Evolutionary conservation across 1,284 basidiomycete genomes (phyloP).

Genomic region (Tausonia pullulans): DNA sequence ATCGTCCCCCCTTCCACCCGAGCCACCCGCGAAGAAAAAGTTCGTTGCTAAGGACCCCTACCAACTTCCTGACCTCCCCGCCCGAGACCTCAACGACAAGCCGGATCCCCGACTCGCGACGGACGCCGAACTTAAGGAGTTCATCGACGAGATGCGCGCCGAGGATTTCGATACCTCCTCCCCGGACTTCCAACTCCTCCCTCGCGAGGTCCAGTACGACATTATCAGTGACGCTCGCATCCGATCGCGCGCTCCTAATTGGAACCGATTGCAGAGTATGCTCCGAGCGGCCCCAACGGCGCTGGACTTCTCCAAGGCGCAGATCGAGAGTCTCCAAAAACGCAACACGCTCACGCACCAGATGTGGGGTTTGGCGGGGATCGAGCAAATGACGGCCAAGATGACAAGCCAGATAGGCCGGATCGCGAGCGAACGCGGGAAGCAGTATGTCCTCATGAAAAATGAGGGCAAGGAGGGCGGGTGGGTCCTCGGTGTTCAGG

Average conservation of each 20-base stretch:
- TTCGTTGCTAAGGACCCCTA: slow-evolving; percentile 76
- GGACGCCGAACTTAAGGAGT: slow-evolving; percentile 76
- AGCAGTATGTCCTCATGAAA: slow-evolving; percentile 85
- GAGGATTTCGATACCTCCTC: slow-evolving; percentile 84
- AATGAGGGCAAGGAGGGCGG: slow-evolving; percentile 76
- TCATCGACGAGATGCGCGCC: slow-evolving; percentile 85
- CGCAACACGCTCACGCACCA: slow-evolving; percentile 90
- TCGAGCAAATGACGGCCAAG: not conserved
- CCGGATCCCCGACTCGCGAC: slow-evolving; percentile 87
- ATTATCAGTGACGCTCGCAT: slow-evolving; percentile 90
- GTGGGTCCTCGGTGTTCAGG: slow-evolving; percentile 77
- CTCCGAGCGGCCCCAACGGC: slow-evolving; percentile 65
- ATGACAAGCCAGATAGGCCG: slow-evolving; percentile 38
- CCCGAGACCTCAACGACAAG: slow-evolving; percentile 47
- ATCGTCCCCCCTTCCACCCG: slow-evolving; percentile 28
- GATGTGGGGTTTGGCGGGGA: slow-evolving; percentile 80
- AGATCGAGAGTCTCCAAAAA: slow-evolving; percentile 80
- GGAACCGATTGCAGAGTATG: slow-evolving; percentile 86
- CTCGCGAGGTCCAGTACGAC: slow-evolving; percentile 95
- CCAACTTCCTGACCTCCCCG: slow-evolving; percentile 54
- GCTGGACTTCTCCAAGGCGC: slow-evolving; percentile 89
- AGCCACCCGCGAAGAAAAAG: slow-evolving; percentile 32
- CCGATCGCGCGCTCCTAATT: slow-evolving; percentile 87
- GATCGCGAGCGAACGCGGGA: slow-evolving; percentile 87
- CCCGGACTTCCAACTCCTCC: slow-evolving; percentile 80